Conservation (phyloP, 192 early-diverging fungal species). For the Coemansia sp. region DNA sequence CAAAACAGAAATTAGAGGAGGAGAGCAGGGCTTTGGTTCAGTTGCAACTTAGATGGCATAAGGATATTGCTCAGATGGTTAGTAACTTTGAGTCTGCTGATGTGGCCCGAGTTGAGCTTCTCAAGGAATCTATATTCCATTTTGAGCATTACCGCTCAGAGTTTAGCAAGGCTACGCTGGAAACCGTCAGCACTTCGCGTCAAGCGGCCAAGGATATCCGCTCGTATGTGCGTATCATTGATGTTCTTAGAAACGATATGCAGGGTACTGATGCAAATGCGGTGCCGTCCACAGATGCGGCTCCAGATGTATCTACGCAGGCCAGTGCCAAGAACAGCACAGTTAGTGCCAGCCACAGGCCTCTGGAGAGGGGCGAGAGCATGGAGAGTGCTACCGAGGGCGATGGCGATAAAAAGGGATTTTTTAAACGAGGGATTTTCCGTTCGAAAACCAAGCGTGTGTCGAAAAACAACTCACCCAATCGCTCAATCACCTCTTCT, state of each 20-base stretch:
- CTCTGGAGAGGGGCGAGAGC: not conserved
- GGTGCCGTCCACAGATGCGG: not conserved
- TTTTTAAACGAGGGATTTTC: slow-evolving; percentile 38
- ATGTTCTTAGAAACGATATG: slow-evolving; percentile 10
- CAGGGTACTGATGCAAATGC: not conserved
- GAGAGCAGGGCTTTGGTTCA: slow-evolving; percentile 28
- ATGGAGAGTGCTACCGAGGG: slow-evolving; percentile 7
- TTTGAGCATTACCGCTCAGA: slow-evolving; percentile 49
- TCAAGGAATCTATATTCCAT: slow-evolving; percentile 36
- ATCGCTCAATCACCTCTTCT: slow-evolving; percentile 17
- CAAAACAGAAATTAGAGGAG: slow-evolving; percentile 36
- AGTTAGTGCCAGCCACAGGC: not conserved
- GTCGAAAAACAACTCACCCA: slow-evolving; percentile 23
- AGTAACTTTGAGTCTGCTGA: slow-evolving; percentile 42
- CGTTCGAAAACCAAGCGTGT: slow-evolving; percentile 30
- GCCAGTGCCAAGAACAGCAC: not conserved
- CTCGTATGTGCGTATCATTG: slow-evolving; percentile 19
- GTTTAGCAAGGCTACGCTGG: slow-evolving; percentile 29
- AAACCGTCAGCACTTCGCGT: not conserved
- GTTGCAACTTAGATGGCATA: slow-evolving; percentile 48
- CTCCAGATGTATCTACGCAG: not conserved
- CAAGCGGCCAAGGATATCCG: slow-evolving; percentile 20
- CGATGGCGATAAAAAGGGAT: slow-evolving; percentile 20
- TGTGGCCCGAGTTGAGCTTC: slow-evolving; percentile 35
- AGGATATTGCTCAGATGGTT: slow-evolving; percentile 30